phyloP scores from a whole-genome alignment of 441 rosid species.

The Hura crepitans region DNA sequence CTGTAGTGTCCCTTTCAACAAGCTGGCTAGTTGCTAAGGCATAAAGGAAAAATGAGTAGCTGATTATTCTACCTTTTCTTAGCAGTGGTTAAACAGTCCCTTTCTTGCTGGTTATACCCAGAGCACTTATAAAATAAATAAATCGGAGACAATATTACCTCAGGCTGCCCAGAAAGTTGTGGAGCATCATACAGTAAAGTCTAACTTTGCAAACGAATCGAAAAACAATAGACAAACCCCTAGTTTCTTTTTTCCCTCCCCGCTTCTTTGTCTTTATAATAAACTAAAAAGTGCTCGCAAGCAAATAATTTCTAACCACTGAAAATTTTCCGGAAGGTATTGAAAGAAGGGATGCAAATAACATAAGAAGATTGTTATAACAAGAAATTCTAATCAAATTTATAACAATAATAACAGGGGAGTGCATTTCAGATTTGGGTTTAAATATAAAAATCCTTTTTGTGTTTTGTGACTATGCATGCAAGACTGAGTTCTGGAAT shows the following conservation, averaged over 20 bases:
- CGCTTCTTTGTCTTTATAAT: neutral
- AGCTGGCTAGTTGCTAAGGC: neutral
- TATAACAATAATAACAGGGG: neutral
- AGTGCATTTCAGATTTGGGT: neutral
- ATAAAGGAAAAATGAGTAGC: neutral
- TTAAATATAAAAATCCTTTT: neutral
- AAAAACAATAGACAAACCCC: neutral
- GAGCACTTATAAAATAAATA: neutral
- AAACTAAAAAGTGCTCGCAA: neutral
- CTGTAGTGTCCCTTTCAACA: neutral
- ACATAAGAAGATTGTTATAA: neutral
- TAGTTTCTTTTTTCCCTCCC: neutral
- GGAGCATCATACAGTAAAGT: neutral
- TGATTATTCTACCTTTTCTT: neutral
- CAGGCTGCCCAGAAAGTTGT: neutral
- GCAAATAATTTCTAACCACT: neutral
- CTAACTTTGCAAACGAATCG: no score
- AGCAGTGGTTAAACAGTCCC: neutral
- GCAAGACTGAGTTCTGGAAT: neutral
- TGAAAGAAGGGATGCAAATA: neutral
- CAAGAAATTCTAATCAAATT: slow-evolving; percentile 6
- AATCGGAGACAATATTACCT: neutral
- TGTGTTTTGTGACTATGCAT: neutral
- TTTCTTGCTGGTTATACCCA: neutral
- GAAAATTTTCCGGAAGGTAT: neutral